These are phyloP conservation scores for Rugiboletus extremiorientalis DNA, from an alignment of 1,284 basidiomycete species.

Conservation along the genomic window DNA sequence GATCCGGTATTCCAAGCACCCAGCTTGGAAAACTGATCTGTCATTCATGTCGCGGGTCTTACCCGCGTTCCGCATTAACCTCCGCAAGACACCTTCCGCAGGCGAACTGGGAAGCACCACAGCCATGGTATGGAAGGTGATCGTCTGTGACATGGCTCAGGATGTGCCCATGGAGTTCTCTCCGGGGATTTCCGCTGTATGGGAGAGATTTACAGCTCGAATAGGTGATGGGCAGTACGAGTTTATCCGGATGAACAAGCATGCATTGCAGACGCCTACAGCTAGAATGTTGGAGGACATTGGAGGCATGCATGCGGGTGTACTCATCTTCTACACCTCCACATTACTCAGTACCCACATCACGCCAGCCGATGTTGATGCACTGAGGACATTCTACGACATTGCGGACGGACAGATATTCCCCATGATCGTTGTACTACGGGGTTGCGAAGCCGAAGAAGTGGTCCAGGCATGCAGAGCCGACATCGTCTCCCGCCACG, in stretches of 20 bases:
- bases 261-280: neutral
- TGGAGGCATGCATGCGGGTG: neutral
- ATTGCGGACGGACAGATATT: neutral
- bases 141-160: neutral
- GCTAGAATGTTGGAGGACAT: neutral
- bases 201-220: neutral
- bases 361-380: neutral
- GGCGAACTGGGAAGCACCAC: neutral
- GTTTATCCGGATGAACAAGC: neutral
- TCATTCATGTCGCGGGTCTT: too few relatives aligned
- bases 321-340: conserved; percentile 2
- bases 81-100: too few relatives aligned
- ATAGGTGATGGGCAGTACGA: neutral
- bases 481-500: neutral
- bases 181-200: neutral
- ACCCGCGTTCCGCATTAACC: too few relatives aligned
- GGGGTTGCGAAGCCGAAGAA: neutral
- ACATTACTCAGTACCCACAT: neutral
- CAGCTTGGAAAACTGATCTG: too few relatives aligned
- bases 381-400: neutral
- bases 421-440: conserved; percentile 2
- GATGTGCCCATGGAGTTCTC: neutral
- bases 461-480: neutral
- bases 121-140: neutral
- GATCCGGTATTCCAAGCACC: too few relatives aligned